Evolutionary conservation across 148 eudicot genomes (phyloP), one percentile per base, ranked within the genome.

Genomic region (Salicornia ramosissima): DNA sequence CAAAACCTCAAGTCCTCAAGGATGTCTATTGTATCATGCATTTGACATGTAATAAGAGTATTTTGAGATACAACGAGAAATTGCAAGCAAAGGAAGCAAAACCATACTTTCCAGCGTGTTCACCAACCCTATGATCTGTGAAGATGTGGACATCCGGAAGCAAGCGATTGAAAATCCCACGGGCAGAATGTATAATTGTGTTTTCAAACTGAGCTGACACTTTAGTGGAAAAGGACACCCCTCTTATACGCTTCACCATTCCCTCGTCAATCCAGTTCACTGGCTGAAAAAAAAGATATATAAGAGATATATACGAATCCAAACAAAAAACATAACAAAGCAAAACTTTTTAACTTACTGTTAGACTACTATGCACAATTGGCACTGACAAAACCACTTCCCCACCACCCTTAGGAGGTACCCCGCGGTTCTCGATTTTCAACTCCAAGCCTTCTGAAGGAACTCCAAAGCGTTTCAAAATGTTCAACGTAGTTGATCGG

Each of bases 171-270:
- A 94, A 83, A 77, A 94, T 80, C 59, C 99, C 97, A 79, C 96
- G 91, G 43, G 97, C 90, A 40, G 92, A 81, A 75, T 88, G 90
- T 74, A 85, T 80, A 86, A 90, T 83, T 51, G 80, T 53, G 40
- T 86, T 84, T 81, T 94, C 97, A 69, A 87, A 90, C 77, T 94
- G 97, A 24, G 69, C 75, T 25, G 89, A 83, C 18, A 94, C 93
- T 80, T 85, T 83, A 21, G 96, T 80, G 1, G 98, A 88, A 63
- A 90, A 94, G 9, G 85, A 55, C 43, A 86, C 81, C 18, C 97
- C 99, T 75, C 99, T 85, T 49, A 94, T 88, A 59, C 97, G 86
- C 81, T 87, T 94, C 50, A 90, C 96, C 99, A 88, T 74, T 60
- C 99, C 99, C 71, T 82, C 91, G 64, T 94, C 92, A 68, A 81